Evolutionary conservation across 768 basidiomycete species (phyloP).

Genomic region (Macrolepiota albuminosa): DNA sequence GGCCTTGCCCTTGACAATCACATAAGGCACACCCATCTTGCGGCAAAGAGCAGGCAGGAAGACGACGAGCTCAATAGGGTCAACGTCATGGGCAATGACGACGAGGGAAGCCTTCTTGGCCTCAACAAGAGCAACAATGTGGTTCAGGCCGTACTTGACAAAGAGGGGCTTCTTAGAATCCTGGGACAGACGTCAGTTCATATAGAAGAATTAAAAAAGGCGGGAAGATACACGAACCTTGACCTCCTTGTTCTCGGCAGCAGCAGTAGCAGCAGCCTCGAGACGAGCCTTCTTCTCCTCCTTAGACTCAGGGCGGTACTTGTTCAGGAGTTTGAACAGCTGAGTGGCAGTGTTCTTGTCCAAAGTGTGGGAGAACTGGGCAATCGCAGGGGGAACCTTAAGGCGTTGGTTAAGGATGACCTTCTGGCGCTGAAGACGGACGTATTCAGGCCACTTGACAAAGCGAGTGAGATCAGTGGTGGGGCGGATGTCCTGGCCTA

Average conservation of each 20-base stretch:
- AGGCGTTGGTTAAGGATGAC: conserved; percentile 96
- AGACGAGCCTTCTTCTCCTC: conserved; percentile 97
- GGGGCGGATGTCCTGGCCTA: conserved; percentile 92
- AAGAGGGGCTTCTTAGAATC: conserved; percentile 93
- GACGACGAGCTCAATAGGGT: conserved; percentile 98
- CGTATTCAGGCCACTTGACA: conserved; percentile 99
- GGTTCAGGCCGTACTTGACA: conserved; percentile 97
- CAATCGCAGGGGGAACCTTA: conserved; percentile 97
- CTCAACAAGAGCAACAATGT: conserved; percentile 92
- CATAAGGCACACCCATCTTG: conserved; percentile 99
- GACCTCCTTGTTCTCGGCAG: conserved; percentile 64
- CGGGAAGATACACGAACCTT: conserved; percentile 30
- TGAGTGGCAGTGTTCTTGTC: conserved; percentile 99
- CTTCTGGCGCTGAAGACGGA: conserved; percentile 97
- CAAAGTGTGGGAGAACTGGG: conserved; percentile 95
- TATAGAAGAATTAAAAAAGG: not conserved
- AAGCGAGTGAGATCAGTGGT: conserved; percentile 91
- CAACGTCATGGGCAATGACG: conserved; percentile 95
- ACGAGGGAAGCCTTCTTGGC: conserved; percentile 97
- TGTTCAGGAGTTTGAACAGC: conserved; percentile 97
- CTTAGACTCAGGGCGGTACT: conserved; percentile 93
- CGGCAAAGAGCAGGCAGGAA: conserved; percentile 97
- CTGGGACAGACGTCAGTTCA: conserved; percentile 22
- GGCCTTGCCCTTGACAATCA: conserved; percentile 97
- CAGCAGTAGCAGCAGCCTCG: conserved; percentile 65